Evolutionary conservation across 106 monocot species (phyloP), one percentile per base, ranked within the genome.

Genomic region (Platanthera guangdongensis): DNA sequence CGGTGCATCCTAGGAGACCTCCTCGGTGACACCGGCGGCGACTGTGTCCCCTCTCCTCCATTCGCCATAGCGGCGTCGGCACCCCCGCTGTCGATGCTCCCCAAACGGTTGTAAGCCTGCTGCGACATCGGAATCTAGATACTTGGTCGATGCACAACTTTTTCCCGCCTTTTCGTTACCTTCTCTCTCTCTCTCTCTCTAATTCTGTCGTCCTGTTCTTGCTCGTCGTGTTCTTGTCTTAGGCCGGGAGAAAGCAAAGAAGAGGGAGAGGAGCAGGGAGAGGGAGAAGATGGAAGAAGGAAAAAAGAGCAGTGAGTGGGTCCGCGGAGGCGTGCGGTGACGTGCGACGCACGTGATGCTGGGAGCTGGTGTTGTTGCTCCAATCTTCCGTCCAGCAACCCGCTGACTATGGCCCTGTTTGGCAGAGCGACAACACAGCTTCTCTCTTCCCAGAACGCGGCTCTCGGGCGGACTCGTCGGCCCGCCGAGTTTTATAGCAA

Each of bases 11-110:
- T 21, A 50, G 87, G 87, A 45, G 87, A 87, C 52, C 83, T 51
- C 75, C 78, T 72, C 75, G 84, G 91, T 71, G 88, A 89, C 9
- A 82, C 63, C 49, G 92, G 90, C 47, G 91, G 94, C 47, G 94
- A 89, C 67, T 83, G 84, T 73, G 86, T 80, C 50, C 79, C 53
- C 15, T 73, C 47, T 18, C 81, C 71, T 3, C 84, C 74, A 32
- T 47, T 70, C 70, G 47, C 47, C 6, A 48, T 6, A 4, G 45
- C 46, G 32, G 39, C 57, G 32, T 46, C 55, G n/a, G 32, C 50
- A n/a, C 59, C 84, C 13, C 86, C 83, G 70, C 79, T 49, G 74
- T 84, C 80, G 60, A 73, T 51, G 74, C 85, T 80, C 25, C 84
- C 86, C 19, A 93, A 72, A 45, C 93, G 85, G 71, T 52, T 89